A percentile compares a stretch with the other conserved stretches of the same genome.
Conservation (phyloP, 2,329 filamentous ascomycete species). For the Colletotrichum horii region DNA sequence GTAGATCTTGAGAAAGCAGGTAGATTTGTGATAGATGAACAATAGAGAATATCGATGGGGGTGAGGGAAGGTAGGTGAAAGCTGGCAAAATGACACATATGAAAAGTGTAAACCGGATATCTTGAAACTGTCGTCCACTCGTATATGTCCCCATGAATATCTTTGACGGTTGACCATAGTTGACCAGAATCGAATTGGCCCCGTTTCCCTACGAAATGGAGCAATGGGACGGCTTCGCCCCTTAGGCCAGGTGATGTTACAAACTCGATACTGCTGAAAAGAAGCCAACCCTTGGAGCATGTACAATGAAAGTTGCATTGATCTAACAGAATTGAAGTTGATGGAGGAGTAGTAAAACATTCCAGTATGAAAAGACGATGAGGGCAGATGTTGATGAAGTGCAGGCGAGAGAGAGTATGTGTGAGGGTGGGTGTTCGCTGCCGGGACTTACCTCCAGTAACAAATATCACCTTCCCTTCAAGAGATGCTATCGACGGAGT, state of each 20-base stretch:
- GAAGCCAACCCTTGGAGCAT: no score
- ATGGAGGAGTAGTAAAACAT: not conserved
- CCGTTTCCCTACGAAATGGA: no score
- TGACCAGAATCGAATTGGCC: no score
- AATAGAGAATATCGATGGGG: fast-evolving
- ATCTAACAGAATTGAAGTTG: not conserved
- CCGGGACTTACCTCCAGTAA: conserved; percentile 50
- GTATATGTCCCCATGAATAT: no score
- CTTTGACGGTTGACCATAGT: no score
- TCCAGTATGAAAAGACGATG: fast-evolving
- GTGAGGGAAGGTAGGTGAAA: not conserved
- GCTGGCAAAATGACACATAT: fast-evolving
- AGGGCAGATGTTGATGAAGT: not conserved
- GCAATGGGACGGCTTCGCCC: no score
- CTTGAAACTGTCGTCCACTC: not conserved
- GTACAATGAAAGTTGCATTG: no score
- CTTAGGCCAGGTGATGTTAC: no score
- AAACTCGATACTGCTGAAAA: no score
- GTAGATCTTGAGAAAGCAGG: not conserved
- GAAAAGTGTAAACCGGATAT: not conserved
- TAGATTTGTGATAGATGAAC: not conserved
- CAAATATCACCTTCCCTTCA: conserved; percentile 51
- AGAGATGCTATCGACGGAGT: conserved; percentile 41
- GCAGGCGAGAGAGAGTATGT: not conserved
- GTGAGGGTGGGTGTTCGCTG: no score